Conservation (phyloP, 164 flowering plant species). For the Vitis cinerea region DNA sequence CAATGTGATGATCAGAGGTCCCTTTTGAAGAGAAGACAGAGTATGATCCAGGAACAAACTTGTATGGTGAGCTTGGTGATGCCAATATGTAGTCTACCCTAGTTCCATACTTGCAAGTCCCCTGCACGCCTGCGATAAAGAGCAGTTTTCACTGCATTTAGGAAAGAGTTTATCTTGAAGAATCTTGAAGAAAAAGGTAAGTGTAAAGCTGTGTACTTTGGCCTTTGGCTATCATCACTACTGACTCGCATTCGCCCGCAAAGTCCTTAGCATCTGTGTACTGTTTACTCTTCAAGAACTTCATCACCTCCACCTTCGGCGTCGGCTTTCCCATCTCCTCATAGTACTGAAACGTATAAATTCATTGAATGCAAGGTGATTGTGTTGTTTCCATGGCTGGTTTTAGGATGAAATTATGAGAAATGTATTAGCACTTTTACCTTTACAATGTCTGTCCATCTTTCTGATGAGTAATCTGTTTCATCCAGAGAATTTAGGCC, state of each 20-base stretch:
- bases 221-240: constrained; percentile 95
- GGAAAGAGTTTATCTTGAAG: not conserved
- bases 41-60: constrained; percentile 85
- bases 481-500: constrained; percentile 87
- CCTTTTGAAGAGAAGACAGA: constrained; percentile 92
- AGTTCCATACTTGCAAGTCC: constrained; percentile 97
- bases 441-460: constrained; percentile 93
- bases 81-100: constrained; percentile 84
- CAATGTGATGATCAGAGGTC: constrained; percentile 96
- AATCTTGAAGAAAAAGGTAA: not conserved
- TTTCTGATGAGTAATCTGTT: constrained; percentile 83
- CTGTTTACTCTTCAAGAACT: constrained; percentile 58
- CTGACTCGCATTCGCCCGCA: constrained; percentile 90
- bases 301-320: constrained; percentile 87
- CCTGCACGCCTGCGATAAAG: constrained; percentile 74
- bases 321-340: constrained; percentile 94
- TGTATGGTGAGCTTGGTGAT: constrained; percentile 66
- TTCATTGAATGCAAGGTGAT: not conserved
- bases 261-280: constrained; percentile 86
- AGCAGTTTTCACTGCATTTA: not conserved
- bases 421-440: constrained; percentile 24
- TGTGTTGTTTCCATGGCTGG: not conserved
- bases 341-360: constrained; percentile 57
- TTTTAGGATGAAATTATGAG: not conserved
- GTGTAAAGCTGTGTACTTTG: constrained; percentile 49